Evolutionary conservation across 2,329 filamentous ascomycete genomes (phyloP).

Genomic region (Diaporthe ampelina): DNA sequence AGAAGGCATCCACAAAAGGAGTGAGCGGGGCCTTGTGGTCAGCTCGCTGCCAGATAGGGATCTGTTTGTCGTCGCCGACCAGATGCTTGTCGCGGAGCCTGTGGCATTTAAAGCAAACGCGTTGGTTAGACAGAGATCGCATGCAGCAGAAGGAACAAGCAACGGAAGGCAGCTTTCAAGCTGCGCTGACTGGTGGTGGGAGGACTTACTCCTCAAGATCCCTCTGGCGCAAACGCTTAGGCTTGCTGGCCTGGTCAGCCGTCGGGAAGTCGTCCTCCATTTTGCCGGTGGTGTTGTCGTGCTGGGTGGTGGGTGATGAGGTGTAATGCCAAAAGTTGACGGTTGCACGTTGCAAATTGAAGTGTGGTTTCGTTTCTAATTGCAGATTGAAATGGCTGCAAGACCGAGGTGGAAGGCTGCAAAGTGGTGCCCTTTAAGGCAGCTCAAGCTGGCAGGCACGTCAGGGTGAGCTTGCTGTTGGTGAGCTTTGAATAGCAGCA

Average conservation of each 20-base stretch:
- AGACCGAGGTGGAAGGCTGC: neutral
- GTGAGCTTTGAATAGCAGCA: neutral
- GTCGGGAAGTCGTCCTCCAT: constrained; percentile 3
- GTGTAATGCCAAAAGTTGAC: neutral
- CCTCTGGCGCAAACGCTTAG: constrained; percentile 37
- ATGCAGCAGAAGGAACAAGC: neutral
- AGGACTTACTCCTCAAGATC: constrained; percentile 39
- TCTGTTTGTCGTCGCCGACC: constrained; percentile 33
- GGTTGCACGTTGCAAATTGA: neutral
- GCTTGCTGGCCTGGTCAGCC: constrained; percentile 14
- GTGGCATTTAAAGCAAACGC: neutral
- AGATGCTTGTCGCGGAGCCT: constrained; percentile 34
- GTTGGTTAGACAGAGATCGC: neutral
- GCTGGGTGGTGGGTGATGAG: neutral
- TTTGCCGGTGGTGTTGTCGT: neutral
- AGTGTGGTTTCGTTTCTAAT: no score
- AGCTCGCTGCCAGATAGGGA: constrained; percentile 36
- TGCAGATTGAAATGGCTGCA: neutral
- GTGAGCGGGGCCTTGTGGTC: constrained; percentile 6
- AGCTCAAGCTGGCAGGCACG: neutral
- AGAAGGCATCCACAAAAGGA: constrained; percentile 13
- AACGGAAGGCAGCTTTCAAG: neutral
- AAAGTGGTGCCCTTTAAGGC: neutral
- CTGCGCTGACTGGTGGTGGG: neutral
- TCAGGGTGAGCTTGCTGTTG: neutral